These are phyloP conservation scores for Hericium rajendrae DNA, from an alignment of 768 basidiomycete species.

Conservation along the genomic window DNA sequence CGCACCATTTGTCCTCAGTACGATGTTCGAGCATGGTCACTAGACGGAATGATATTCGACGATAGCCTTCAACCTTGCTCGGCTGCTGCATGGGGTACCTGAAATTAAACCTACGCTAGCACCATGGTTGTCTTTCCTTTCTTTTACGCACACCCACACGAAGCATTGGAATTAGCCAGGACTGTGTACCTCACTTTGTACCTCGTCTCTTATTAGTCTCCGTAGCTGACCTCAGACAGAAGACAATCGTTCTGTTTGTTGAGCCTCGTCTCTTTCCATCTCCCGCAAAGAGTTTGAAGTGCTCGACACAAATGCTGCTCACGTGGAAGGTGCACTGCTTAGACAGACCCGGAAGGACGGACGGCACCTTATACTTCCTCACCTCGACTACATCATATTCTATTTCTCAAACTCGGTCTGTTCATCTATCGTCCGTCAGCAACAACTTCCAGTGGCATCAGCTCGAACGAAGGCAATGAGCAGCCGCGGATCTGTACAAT, in stretches of 20 bases:
- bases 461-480: slow-evolving; percentile 14
- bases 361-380: neutral
- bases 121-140: neutral
- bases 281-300: too few relatives aligned
- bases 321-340: neutral
- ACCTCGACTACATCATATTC: neutral
- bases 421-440: neutral
- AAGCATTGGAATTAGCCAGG: neutral
- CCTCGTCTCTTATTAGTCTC: too few relatives aligned
- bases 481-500: slow-evolving; percentile 11
- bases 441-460: neutral
- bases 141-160: neutral
- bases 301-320: too few relatives aligned
- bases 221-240: too few relatives aligned
- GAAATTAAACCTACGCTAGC: neutral
- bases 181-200: too few relatives aligned
- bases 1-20: slow-evolving; percentile 7
- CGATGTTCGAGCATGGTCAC: slow-evolving; percentile 8
- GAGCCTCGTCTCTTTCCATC: too few relatives aligned
- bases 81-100: too few relatives aligned
- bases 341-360: neutral
- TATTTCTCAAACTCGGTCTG: neutral
- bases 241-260: too few relatives aligned
- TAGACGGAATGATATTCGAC: neutral
- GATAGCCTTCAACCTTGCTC: too few relatives aligned